These are phyloP conservation scores for Phycomyces nitens DNA, from an alignment of 192 early-diverging fungal species.

Conservation along the genomic window DNA sequence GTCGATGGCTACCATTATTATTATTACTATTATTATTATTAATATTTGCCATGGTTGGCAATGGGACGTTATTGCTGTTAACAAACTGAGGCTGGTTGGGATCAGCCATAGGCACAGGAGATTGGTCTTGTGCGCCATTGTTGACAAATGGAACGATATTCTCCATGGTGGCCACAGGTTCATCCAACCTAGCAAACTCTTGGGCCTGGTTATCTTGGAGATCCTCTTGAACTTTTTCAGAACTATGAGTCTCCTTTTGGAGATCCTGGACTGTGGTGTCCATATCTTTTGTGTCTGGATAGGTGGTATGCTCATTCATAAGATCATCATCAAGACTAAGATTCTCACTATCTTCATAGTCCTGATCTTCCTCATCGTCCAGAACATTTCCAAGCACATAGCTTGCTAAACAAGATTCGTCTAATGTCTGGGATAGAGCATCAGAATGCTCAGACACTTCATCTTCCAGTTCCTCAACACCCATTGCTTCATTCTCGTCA, in stretches of 20 bases:
- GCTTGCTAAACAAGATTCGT: neutral
- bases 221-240: slow-evolving; percentile 3
- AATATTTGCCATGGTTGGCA: slow-evolving; percentile 11
- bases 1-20: too few species aligned
- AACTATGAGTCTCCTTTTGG: neutral
- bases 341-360: neutral
- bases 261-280: neutral
- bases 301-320: neutral
- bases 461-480: too few species aligned
- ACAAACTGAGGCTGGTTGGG: slow-evolving; percentile 7
- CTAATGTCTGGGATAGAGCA: neutral
- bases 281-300: neutral
- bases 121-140: slow-evolving; percentile 3
- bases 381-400: too few species aligned
- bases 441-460: too few species aligned
- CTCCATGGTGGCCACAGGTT: slow-evolving; percentile 21
- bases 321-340: neutral
- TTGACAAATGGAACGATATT: slow-evolving; percentile 18
- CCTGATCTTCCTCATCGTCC: slow-evolving; percentile 3
- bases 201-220: neutral
- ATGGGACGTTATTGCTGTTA: slow-evolving; percentile 19
- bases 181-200: neutral
- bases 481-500: too few species aligned
- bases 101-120: neutral
- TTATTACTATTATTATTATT: too few species aligned